Base-by-base conservation (phyloP, 169 alveolate species). In the Cryptosporidium viatorum region DNA sequence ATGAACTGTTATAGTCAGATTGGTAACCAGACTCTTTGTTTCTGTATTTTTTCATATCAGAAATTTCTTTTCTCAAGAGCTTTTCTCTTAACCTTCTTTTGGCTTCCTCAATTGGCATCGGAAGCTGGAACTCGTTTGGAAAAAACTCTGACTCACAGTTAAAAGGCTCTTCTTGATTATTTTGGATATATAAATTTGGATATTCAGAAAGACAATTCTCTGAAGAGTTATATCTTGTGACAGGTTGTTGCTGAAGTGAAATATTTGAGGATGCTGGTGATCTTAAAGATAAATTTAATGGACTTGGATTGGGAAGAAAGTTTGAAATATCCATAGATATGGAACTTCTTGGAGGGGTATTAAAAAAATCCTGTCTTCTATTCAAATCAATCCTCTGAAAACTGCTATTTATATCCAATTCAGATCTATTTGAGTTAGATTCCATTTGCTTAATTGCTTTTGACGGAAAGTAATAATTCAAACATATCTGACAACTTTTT, bases 401-500 rank as follows among this genome's bases (percentile, higher is more conserved):
- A 51, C 14, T 39, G 7, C 26, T 31, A 70, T 70, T 29, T 39
- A 21, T 8, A n/a, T 39, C 67, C 1, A 45, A 29, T 8, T 70
- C 84, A 9, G 65, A 4, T 29, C 16, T 70, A 43, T 39, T 16
- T 39, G 37, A 18, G 39, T 41, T 16, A 12, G 84, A 70, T 70
- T 70, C 84, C 39, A 70, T n/a, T 18, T 18, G 18, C 10, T 41
- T 45, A 14, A 80, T 29, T 12, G 89, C 89, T 45, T 80, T 80
- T 6, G 89, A 80, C 18, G 89, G 89, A 29, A 80, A 62, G 50
- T 80, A 80, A 26, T 80, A 80, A 21, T 80, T 80, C 33, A 80
- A 65, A 65, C 89, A 80, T 26, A 80, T 80, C 26, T 80, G 80
- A 45, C 89, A 80, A 18, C 89, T 80, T 67, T 59, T 80, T 9